These are phyloP conservation scores for Gryganskiella cystojenkinii DNA, from an alignment of 192 early-diverging fungal genomes.

Conservation along the genomic window DNA sequence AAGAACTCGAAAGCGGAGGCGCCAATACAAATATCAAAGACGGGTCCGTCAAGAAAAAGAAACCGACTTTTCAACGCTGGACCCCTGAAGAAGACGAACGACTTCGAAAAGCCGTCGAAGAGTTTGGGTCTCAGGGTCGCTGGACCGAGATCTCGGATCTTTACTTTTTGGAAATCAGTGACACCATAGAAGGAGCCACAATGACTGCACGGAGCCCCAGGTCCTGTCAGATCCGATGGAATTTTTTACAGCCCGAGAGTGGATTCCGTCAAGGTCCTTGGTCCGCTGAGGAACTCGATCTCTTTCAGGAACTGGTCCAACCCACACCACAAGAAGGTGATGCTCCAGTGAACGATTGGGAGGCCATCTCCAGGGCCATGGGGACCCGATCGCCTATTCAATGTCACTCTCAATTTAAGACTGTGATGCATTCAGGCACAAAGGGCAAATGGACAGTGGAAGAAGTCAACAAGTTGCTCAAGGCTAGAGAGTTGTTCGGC, in stretches of 20 bases:
- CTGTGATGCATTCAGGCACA: conserved; percentile 31
- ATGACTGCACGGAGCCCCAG: conserved; percentile 13
- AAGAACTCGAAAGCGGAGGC: not conserved
- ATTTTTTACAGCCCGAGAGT: conserved; percentile 15
- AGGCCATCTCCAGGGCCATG: conserved; percentile 25
- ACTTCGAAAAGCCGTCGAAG: conserved; percentile 4
- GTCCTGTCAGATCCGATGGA: conserved; percentile 37
- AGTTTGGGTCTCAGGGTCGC: not conserved
- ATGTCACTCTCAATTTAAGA: conserved; percentile 40
- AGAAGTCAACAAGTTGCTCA: conserved; percentile 14
- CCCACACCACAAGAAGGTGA: not conserved
- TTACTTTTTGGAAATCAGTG: conserved; percentile 6
- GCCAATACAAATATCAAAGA: no score
- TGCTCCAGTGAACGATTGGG: conserved; percentile 20
- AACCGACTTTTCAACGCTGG: conserved; percentile 39
- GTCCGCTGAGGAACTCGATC: conserved; percentile 24
- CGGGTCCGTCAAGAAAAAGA: not conserved
- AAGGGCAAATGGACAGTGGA: conserved; percentile 44
- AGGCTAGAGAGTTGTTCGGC: conserved; percentile 22
- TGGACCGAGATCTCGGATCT: conserved; percentile 18
- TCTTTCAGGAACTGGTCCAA: conserved; percentile 27
- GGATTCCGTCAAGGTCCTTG: conserved; percentile 18
- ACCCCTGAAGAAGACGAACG: conserved; percentile 18
- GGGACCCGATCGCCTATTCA: conserved; percentile 31
- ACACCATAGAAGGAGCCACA: not conserved